These are phyloP conservation scores for Ascomycota sp. DNA, from an alignment of 2,329 filamentous ascomycete genomes.

Conservation along the genomic window DNA sequence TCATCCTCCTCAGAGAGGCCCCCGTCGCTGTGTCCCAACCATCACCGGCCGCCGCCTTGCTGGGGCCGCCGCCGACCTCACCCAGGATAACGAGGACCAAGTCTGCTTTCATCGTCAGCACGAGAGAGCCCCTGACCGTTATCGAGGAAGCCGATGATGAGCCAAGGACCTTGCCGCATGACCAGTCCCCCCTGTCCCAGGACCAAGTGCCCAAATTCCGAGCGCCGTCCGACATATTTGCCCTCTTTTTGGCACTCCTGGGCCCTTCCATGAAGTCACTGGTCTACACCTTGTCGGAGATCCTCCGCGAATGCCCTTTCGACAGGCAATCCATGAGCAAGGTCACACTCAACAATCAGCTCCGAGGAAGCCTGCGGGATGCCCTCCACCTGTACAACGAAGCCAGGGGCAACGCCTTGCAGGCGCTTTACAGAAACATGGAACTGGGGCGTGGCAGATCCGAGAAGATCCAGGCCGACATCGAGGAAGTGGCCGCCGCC, in stretches of 20 bases:
- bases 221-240: conserved; percentile 66
- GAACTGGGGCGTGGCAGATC: conserved; percentile 46
- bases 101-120: conserved; percentile 15
- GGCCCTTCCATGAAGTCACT: conserved; percentile 92
- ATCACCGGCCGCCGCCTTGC: conserved; percentile 1
- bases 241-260: conserved; percentile 67
- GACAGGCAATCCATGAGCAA: conserved; percentile 40
- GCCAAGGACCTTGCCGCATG: conserved; percentile 9
- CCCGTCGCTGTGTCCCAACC: conserved; percentile 4
- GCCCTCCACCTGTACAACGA: conserved; percentile 60
- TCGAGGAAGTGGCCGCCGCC: conserved; percentile 92
- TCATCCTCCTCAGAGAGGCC: conserved; percentile 53
- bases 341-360: conserved; percentile 57
- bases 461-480: conserved; percentile 65
- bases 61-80: conserved; percentile 6
- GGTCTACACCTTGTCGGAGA: conserved; percentile 74
- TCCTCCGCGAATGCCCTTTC: conserved; percentile 73
- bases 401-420: conserved; percentile 53
- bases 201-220: conserved; percentile 19
- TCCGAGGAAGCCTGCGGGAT: conserved; percentile 56
- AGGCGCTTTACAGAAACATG: conserved; percentile 59
- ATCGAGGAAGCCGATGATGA: conserved; percentile 37
- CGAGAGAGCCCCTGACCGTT: conserved; percentile 28
- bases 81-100: conserved; percentile 8
- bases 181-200: conserved; percentile 10